Conservation (phyloP, 768 basidiomycete species). For the Lyophyllum shimeji region DNA sequence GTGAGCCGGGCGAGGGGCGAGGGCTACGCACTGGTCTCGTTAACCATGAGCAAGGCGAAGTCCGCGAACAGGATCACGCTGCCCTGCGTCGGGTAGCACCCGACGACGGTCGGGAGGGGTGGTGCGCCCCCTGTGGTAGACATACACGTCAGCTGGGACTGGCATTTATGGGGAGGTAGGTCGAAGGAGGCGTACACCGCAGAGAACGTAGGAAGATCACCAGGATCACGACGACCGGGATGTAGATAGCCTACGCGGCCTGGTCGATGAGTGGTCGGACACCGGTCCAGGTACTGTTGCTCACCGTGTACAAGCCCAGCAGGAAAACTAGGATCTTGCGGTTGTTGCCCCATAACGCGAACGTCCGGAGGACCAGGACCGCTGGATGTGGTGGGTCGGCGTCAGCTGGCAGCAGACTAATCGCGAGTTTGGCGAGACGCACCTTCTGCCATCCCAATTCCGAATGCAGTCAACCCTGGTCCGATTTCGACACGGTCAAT, state of each 20-base stretch:
- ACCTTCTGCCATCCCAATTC: conserved; percentile 14
- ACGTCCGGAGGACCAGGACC: conserved; percentile 18
- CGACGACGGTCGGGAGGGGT: conserved; percentile 6
- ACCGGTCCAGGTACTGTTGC: not conserved
- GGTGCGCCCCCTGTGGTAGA: conserved; percentile 4
- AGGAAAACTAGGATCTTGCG: conserved; percentile 7
- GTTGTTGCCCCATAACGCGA: conserved; percentile 17
- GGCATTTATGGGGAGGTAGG: not conserved
- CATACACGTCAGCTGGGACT: not conserved
- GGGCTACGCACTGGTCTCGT: not conserved
- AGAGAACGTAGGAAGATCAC: conserved; percentile 9
- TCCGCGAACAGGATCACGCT: conserved; percentile 5
- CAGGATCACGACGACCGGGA: conserved; percentile 1
- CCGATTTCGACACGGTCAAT: not conserved
- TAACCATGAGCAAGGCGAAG: conserved; percentile 2
- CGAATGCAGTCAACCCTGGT: conserved; percentile 5
- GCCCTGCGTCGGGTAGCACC: conserved; percentile 13
- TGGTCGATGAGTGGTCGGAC: not conserved
- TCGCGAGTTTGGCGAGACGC: not conserved
- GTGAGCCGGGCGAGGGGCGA: too few relatives aligned
- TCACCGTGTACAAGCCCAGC: conserved; percentile 5
- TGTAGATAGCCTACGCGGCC: not conserved
- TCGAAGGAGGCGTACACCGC: not conserved
- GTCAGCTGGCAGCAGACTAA: not conserved
- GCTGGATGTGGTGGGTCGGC: too few relatives aligned